Percentiles rank a stretch among this genome's conserved stretches.
Evolutionary conservation across 192 early-diverging fungal genomes (phyloP).

Genomic region (Umbelopsis ramanniana): DNA sequence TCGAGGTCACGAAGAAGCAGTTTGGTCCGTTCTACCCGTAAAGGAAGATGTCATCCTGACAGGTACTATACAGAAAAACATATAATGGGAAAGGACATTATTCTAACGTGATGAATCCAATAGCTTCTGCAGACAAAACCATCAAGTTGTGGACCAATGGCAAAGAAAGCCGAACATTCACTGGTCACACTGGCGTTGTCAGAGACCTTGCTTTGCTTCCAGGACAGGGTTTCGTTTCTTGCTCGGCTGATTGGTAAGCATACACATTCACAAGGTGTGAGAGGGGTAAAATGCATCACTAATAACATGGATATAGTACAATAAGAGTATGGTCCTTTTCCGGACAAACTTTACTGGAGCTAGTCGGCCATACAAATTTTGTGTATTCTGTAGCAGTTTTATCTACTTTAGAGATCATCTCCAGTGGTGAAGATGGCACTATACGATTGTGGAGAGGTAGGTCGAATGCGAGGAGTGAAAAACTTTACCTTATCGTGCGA

Average conservation of each 20-base stretch:
- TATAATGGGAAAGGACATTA: background rate
- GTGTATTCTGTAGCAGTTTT: conserved; percentile 82
- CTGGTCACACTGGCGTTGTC: conserved; percentile 92
- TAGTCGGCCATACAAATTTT: conserved; percentile 91
- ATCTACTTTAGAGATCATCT: conserved; percentile 80
- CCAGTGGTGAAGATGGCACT: conserved; percentile 93
- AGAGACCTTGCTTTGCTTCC: conserved; percentile 71
- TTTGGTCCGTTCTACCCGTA: conserved; percentile 90
- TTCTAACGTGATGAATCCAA: background rate
- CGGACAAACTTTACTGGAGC: conserved; percentile 73
- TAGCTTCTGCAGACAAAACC: conserved; percentile 90
- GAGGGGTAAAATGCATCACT: background rate
- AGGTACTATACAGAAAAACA: conserved; percentile 48
- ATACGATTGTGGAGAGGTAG: conserved; percentile 83
- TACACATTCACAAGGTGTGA: background rate
- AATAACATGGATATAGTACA: conserved; percentile 49
- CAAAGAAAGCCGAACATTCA: conserved; percentile 61
- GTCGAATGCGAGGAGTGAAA: conserved; percentile 40
- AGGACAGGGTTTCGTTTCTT: conserved; percentile 78
- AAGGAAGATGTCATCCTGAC: conserved; percentile 75
- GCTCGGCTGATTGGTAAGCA: conserved; percentile 82
- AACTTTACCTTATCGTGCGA: background rate
- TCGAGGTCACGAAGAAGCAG: conserved; percentile 78
- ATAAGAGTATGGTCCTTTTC: conserved; percentile 81
- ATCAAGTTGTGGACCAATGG: conserved; percentile 87